Percentiles rank a stretch among this genome's conserved stretches.
These are phyloP conservation scores for Gossypium lobatum DNA, from an alignment of 441 rosid genomes.

Conservation along the genomic window DNA sequence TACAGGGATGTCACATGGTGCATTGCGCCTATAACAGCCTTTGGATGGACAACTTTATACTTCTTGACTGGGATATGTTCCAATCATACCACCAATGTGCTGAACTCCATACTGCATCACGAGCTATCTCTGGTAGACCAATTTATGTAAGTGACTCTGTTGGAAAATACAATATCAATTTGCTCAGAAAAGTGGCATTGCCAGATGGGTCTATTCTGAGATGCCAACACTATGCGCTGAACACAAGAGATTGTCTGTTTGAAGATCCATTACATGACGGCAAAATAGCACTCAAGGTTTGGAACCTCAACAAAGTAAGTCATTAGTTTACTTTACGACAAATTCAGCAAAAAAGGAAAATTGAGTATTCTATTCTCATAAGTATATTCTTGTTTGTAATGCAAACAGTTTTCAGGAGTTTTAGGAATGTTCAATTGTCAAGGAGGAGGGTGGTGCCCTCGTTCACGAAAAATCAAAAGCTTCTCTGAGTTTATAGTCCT, in stretches of 20 bases:
- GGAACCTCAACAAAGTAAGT: conserved; percentile 72
- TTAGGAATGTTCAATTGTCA: conserved; percentile 30
- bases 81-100: conserved; percentile 80
- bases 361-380: too few relatives aligned
- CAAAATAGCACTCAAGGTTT: conserved; percentile 75
- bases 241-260: conserved; percentile 70
- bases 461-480: conserved; percentile 8
- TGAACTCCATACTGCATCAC: conserved; percentile 69
- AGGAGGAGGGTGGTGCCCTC: conserved; percentile 28
- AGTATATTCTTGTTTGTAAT: too few relatives aligned
- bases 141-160: conserved; percentile 61
- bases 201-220: conserved; percentile 65
- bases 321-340: too few relatives aligned
- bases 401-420: conserved; percentile 17
- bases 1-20: conserved; percentile 90
- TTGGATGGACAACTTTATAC: conserved; percentile 93
- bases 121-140: conserved; percentile 72
- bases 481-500: conserved; percentile 8
- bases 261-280: conserved; percentile 68
- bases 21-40: conserved; percentile 92
- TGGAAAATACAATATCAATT: conserved; percentile 53
- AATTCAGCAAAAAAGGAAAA: too few relatives aligned
- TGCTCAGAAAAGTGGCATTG: conserved; percentile 51
- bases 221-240: conserved; percentile 59
- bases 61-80: conserved; percentile 93